Conservation (phyloP, 192 early-diverging fungal species). For the Entomortierella beljakovae region DNA sequence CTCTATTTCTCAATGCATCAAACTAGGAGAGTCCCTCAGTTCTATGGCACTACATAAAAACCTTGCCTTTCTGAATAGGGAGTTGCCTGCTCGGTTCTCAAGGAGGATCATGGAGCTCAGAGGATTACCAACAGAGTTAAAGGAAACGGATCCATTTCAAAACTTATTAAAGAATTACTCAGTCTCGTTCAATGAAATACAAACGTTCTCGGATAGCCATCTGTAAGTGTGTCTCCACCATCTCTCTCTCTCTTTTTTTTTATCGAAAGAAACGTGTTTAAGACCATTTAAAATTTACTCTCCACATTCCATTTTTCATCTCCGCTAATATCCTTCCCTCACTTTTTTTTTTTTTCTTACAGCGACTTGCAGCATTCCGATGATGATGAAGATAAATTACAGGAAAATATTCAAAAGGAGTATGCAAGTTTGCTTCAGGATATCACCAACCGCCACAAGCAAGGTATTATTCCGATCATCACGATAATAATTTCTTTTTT, state of each 20-base stretch:
- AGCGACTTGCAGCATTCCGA: too few relatives aligned
- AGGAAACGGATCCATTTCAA: conserved; percentile 34
- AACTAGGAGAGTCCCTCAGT: conserved; percentile 33
- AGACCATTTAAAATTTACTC: background rate
- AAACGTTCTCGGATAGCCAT: conserved; percentile 38
- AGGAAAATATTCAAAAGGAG: conserved; percentile 21
- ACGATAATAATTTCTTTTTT: conserved; percentile 1
- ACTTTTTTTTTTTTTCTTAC: too few relatives aligned
- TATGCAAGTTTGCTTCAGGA: conserved; percentile 42
- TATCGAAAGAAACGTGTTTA: too few relatives aligned
- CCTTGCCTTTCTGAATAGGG: conserved; percentile 36
- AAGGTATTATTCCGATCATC: conserved; percentile 19
- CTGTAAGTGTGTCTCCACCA: conserved; percentile 22
- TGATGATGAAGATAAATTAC: conserved; percentile 26
- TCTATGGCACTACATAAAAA: conserved; percentile 44
- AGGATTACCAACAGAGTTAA: conserved; percentile 23
- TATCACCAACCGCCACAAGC: conserved; percentile 50
- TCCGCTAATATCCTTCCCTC: too few relatives aligned
- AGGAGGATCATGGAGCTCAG: conserved; percentile 38
- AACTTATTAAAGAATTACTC: conserved; percentile 41
- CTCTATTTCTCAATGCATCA: conserved; percentile 42
- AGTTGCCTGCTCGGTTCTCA: conserved; percentile 42
- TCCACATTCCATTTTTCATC: too few relatives aligned
- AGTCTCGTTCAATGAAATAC: conserved; percentile 25
- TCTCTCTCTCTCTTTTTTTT: background rate